Base-by-base conservation (phyloP, 305 asterid genomes). In the Fraxinus albicans region DNA sequence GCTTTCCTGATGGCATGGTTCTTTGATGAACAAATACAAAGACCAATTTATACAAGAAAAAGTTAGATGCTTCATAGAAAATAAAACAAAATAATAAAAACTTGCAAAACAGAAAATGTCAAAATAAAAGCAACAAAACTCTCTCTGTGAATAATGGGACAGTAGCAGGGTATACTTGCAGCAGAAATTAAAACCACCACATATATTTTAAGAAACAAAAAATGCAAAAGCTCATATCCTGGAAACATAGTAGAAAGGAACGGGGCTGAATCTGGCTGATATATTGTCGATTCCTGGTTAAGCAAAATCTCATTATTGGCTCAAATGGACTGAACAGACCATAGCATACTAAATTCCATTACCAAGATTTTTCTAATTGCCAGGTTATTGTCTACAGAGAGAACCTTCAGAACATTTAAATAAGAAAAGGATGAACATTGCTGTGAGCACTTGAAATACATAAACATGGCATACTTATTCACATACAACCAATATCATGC, bases 1-100 rank as follows among this genome's bases (percentile, higher is more conserved):
- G 98, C 99, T 88, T 91, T 93, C 88, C 99, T 89, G 86, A 96
- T 90, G 85, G 98, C 96, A 89, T 96, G 98, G 88, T 96, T 96
- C 99, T 96, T 84, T 53, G 75, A 78, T 77, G 83, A 87, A 78
- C 25, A 82, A 63, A 84, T 73, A 84, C 78, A 76, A 55, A 33
- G 76, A 85, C 29, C 27, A 53, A 84, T 83, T 79, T 79, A 13
- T 34, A 73, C 78, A 78, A 77, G 81, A 76, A 53, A 44, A 81
- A 60, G 36, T 23, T 65, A 85, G 63, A 80, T 69, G 44, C 77
- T 73, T 70, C 33, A 55, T 31, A 15, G 47, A 73, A 33, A 34
- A 70, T 31, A 70, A 70, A 23, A 70, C 10, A 70, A 13, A 70
- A 70, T 70, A 12, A 70, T 27, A 70, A 70, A 31, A 29, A 8